A percentile compares a stretch with the other conserved stretches of the same genome.
These are phyloP conservation scores for Chenopodium berlandieri DNA, from an alignment of 148 eudicot genomes.

Conservation along the genomic window DNA sequence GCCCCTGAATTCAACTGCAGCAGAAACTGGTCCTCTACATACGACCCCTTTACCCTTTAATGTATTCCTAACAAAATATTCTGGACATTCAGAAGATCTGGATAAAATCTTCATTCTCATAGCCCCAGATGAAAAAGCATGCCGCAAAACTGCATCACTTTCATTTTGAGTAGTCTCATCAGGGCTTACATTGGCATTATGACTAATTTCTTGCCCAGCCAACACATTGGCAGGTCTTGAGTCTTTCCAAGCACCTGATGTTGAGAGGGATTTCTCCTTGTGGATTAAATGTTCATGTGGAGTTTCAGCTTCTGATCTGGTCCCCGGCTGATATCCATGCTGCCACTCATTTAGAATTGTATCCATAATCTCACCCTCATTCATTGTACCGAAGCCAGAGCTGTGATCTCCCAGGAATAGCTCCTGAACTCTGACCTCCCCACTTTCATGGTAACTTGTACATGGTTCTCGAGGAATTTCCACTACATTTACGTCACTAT, in stretches of 20 bases:
- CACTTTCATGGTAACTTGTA: conserved; percentile 38
- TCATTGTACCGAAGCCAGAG: conserved; percentile 36
- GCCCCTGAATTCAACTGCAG: conserved; percentile 28
- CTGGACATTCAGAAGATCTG: conserved; percentile 66
- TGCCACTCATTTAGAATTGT: conserved; percentile 40
- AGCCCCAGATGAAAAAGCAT: conserved; percentile 45
- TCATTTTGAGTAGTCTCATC: conserved; percentile 30
- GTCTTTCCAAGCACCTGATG: conserved; percentile 35
- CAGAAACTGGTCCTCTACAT: conserved; percentile 45
- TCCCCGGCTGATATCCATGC: conserved; percentile 38
- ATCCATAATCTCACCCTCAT: conserved; percentile 39
- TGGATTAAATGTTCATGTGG: conserved; percentile 23
- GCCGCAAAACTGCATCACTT: conserved; percentile 28
- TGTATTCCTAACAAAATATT: conserved; percentile 65
- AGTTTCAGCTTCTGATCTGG: conserved; percentile 35
- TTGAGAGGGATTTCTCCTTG: conserved; percentile 33
- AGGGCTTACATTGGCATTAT: conserved; percentile 16
- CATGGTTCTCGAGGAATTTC: conserved; percentile 40
- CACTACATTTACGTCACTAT: conserved; percentile 28
- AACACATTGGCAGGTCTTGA: conserved; percentile 32
- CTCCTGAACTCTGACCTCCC: conserved; percentile 65
- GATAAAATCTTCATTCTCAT: conserved; percentile 77
- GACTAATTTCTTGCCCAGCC: conserved; percentile 30
- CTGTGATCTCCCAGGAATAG: conserved; percentile 46
- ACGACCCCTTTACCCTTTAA: conserved; percentile 75